These are phyloP conservation scores for Camptophora hylomeconis DNA, from an alignment of 2,329 filamentous ascomycete species.

Conservation along the genomic window DNA sequence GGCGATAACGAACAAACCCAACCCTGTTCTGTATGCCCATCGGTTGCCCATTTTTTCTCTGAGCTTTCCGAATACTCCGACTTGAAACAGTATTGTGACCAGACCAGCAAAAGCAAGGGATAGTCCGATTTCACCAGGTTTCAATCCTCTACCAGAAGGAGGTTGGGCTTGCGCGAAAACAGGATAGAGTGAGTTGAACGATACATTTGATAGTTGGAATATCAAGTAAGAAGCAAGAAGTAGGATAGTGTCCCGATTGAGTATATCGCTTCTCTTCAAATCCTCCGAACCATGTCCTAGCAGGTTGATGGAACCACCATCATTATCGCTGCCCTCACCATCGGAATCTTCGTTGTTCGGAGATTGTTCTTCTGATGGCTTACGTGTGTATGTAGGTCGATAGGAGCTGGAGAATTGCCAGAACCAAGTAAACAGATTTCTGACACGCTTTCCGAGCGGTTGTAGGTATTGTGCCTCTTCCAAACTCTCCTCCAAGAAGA, in stretches of 20 bases:
- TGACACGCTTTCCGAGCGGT: slow-evolving; percentile 44
- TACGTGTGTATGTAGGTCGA: slow-evolving; percentile 46
- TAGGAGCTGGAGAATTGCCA: slow-evolving; percentile 54
- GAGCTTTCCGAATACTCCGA: slow-evolving; percentile 68
- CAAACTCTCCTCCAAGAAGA: slow-evolving; percentile 79
- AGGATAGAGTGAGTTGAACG: slow-evolving; percentile 88
- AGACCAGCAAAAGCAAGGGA: slow-evolving; percentile 72
- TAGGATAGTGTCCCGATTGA: slow-evolving; percentile 70
- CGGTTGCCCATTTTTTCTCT: slow-evolving; percentile 74
- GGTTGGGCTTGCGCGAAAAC: slow-evolving; percentile 69
- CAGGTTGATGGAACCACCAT: slow-evolving; percentile 30
- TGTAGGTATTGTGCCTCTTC: slow-evolving; percentile 52
- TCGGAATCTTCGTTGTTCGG: slow-evolving; percentile 9
- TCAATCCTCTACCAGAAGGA: slow-evolving; percentile 64
- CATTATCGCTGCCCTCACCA: slow-evolving; percentile 25
- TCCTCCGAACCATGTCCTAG: too few species aligned
- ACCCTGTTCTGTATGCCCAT: slow-evolving; percentile 63
- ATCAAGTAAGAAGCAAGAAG: slow-evolving; percentile 78
- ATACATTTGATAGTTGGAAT: slow-evolving; percentile 87
- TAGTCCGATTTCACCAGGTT: slow-evolving; percentile 69
- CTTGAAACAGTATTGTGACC: slow-evolving; percentile 80
- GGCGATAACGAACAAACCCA: slow-evolving; percentile 67
- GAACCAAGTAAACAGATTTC: slow-evolving; percentile 50
- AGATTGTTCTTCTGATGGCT: slow-evolving; percentile 10
- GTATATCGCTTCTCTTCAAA: slow-evolving; percentile 46